Base-by-base conservation (phyloP, 2,329 filamentous ascomycete species). In the Metarhizium robertsii region DNA sequence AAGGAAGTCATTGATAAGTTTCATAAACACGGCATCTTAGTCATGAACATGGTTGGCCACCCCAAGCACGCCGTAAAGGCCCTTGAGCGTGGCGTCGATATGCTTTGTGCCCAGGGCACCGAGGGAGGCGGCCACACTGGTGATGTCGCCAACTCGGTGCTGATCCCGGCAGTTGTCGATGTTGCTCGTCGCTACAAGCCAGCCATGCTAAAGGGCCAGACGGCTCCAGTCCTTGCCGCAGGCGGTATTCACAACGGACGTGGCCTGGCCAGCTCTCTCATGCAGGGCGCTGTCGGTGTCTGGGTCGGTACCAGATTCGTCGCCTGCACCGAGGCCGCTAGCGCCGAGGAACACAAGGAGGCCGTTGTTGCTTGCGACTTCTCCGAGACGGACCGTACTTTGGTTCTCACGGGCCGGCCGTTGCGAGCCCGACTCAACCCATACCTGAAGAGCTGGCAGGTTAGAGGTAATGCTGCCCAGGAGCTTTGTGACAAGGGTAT, bases 41-140 rank as follows among this genome's bases (percentile, higher is more conserved):
- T 96, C 40, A 96, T 96, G 91, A 96, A 96, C 70, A 96, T 96
- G 92, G 91, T 96, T 20, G 92, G 92, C 0, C 88, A 92, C 64
- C 92, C 92, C 2, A 90, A 87, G 68, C 92, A 97, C 69, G 92
- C 92, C 1, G 81, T 86, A 68, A 96, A 96, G 74, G 92, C 92
- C 2, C 76, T 97, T 4, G 83, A 90, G 52, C 81, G 86, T 0
- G 92, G 92, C 47, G 90, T 95, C 10, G 92, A 97, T 71, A 86
- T 96, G 60, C 81, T 97, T 6, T 96, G 91, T 68, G 86, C 92
- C 2, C 92, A 97, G 74, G 92, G 92, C 50, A 90, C 90, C 53
- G 92, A 97, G 71, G 92, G 92, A 2, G 92, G 92, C 18, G 92
- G 92, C 0, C 92, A 97, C 73, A 96, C 92, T 1, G 92, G 92